Conservation (phyloP, 139 green algal species). For the Picochlorum sp. region DNA sequence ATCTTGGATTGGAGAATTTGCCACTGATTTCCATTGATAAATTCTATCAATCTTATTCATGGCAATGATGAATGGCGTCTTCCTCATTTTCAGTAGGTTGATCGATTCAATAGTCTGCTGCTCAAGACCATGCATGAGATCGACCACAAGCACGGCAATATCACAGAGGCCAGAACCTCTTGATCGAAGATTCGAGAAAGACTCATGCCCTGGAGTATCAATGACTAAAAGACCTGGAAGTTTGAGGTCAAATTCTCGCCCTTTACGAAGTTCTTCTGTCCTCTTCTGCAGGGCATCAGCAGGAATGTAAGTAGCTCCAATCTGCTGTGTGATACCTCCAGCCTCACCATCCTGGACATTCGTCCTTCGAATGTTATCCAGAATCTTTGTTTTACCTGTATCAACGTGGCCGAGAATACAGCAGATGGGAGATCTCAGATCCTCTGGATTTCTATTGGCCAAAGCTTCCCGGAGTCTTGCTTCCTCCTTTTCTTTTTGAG, state of each 20-base stretch:
- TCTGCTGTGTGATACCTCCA: conserved; percentile 99
- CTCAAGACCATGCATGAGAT: conserved; percentile 98
- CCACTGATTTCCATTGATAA: conserved; percentile 79
- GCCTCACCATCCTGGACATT: conserved; percentile 98
- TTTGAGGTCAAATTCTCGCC: conserved; percentile 64
- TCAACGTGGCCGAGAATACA: conserved; percentile 99
- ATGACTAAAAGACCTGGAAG: conserved; percentile 94
- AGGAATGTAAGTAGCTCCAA: conserved; percentile 96
- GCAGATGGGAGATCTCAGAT: conserved; percentile 96
- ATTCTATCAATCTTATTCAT: conserved; percentile 91
- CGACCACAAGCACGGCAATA: conserved; percentile 95
- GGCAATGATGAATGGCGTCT: conserved; percentile 97
- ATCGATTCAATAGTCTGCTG: conserved; percentile 97
- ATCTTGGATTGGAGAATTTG: conserved; percentile 67
- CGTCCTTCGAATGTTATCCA: conserved; percentile 95
- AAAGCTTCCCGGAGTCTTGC: conserved; percentile 47
- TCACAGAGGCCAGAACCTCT: conserved; percentile 91
- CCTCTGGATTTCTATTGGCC: conserved; percentile 39
- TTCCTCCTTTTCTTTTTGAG: conserved; percentile 47
- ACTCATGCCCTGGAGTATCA: conserved; percentile 96
- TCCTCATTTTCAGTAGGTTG: conserved; percentile 89
- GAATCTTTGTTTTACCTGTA: conserved; percentile 98
- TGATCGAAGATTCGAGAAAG: conserved; percentile 93
- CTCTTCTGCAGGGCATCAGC: conserved; percentile 66
- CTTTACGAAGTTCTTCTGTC: conserved; percentile 59